phyloP scores from a whole-genome alignment of 148 eudicot genomes.

The Linanthus parryae region DNA sequence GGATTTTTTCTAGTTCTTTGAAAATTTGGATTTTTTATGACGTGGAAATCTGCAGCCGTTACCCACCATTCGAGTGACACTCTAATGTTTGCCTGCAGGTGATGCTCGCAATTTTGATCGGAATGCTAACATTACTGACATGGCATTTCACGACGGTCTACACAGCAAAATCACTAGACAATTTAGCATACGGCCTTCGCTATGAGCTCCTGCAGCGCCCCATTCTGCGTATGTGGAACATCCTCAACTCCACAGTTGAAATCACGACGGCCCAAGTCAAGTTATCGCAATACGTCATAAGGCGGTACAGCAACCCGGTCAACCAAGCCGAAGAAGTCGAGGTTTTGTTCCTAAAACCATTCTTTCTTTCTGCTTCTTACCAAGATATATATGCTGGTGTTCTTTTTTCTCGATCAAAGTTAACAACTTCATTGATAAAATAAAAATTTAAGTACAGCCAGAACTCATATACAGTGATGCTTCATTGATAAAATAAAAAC shows the following conservation, averaged over 20 bases:
- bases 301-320: constrained; percentile 48
- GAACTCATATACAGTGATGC: too few species aligned
- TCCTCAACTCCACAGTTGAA: constrained; percentile 80
- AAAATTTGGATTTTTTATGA: too few species aligned
- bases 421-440: too few species aligned
- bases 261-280: constrained; percentile 89
- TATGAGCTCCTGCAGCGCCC: constrained; percentile 90
- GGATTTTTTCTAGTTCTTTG: too few species aligned
- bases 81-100: too few species aligned
- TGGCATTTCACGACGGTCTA: constrained; percentile 94
- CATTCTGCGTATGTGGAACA: constrained; percentile 85
- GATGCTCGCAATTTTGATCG: constrained; percentile 89
- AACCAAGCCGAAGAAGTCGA: constrained; percentile 84
- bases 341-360: constrained; percentile 32
- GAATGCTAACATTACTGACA: constrained; percentile 79
- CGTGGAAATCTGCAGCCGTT: too few species aligned
- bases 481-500: too few species aligned
- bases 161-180: constrained; percentile 71
- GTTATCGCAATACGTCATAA: constrained; percentile 68
- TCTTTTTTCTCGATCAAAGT: too few species aligned
- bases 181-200: constrained; percentile 80
- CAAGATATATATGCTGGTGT: too few species aligned
- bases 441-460: too few species aligned
- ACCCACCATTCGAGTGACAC: too few species aligned
- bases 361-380: constrained; percentile 1